A percentile compares a stretch with the other conserved stretches of the same genome.
Evolutionary conservation across 176 grass and related monocot species (phyloP).

Genomic region (Cenchrus purpureus): DNA sequence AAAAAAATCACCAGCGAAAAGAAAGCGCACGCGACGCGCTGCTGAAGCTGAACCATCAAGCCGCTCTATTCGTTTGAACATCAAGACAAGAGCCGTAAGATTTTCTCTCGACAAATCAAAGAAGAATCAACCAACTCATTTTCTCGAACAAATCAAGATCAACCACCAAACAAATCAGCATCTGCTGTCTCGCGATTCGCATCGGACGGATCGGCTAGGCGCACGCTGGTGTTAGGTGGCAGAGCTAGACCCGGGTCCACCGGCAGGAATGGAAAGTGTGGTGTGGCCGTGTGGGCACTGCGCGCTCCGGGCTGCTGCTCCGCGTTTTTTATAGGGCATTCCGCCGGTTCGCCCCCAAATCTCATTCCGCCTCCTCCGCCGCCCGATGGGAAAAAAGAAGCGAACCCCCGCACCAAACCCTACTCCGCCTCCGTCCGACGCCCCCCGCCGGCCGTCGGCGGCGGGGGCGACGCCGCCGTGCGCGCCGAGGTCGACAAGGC

Average conservation of each 20-base stretch:
- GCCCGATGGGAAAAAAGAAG: constrained; percentile 74
- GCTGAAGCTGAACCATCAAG: too few species aligned
- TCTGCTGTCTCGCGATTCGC: neutral
- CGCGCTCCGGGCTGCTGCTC: too few species aligned
- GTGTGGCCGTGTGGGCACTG: too few species aligned
- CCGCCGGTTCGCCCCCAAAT: constrained; percentile 25
- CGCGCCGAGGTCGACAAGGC: constrained; percentile 73
- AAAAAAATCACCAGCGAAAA: neutral
- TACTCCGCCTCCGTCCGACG: constrained; percentile 47
- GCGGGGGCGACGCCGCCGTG: constrained; percentile 22
- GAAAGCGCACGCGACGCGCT: neutral
- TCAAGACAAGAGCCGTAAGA: too few species aligned
- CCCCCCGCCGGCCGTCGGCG: constrained; percentile 18
- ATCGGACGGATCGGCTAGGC: neutral
- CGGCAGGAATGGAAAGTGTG: neutral
- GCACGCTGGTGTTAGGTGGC: constrained; percentile 28
- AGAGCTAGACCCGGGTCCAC: constrained; percentile 16
- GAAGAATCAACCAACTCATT: too few species aligned
- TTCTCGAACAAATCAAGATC: too few species aligned
- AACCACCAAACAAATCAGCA: too few species aligned
- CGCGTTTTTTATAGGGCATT: constrained; percentile 7
- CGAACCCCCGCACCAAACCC: constrained; percentile 74
- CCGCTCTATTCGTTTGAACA: too few species aligned
- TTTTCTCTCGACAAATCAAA: too few species aligned
- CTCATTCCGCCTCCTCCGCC: constrained; percentile 40